Percentiles rank a stretch among this genome's conserved stretches.
Conservation (phyloP, 495 filamentous ascomycete genomes). For the Penicillium alfredii region DNA sequence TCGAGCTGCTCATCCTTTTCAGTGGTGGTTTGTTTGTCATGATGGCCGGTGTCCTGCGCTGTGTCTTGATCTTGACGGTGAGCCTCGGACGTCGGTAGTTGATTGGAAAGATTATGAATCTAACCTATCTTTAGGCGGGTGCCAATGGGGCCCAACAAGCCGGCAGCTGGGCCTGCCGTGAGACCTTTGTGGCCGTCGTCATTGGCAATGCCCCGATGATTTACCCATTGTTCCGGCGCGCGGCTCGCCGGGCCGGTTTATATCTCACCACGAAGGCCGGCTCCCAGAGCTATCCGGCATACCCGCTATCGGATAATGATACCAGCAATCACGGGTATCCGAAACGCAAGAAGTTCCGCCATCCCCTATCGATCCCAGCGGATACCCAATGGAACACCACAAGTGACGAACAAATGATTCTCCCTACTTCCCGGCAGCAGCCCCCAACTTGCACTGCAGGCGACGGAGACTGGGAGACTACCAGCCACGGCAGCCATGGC, state of each 20-base stretch:
- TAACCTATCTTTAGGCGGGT: slow-evolving; percentile 25
- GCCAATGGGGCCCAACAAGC: slow-evolving; percentile 48
- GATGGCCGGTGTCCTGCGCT: slow-evolving; percentile 54
- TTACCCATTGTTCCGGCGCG: slow-evolving; percentile 44
- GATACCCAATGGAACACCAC: slow-evolving; percentile 35
- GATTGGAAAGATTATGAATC: not conserved
- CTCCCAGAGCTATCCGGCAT: slow-evolving; percentile 18
- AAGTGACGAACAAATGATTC: slow-evolving; percentile 38
- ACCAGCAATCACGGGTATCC: slow-evolving; percentile 11
- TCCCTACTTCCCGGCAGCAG: slow-evolving; percentile 23
- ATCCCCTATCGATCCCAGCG: slow-evolving; percentile 35
- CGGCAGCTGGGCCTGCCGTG: slow-evolving; percentile 57
- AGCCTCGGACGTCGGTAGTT: slow-evolving; percentile 3
- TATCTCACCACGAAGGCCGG: slow-evolving; percentile 20
- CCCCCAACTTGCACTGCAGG: slow-evolving; percentile 22
- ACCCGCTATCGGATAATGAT: slow-evolving; percentile 26
- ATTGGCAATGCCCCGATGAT: slow-evolving; percentile 58
- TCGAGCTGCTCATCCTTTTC: slow-evolving; percentile 51
- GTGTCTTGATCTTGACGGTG: slow-evolving; percentile 50
- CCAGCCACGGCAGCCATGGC: slow-evolving; percentile 19
- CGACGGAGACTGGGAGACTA: slow-evolving; percentile 21
- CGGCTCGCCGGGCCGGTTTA: slow-evolving; percentile 26
- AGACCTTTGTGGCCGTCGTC: slow-evolving; percentile 56
- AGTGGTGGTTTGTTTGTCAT: slow-evolving; percentile 55
- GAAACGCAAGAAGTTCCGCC: slow-evolving; percentile 30